A percentile compares a stretch with the other conserved stretches of the same genome.
These are phyloP conservation scores for Solanum appendiculatum DNA, from an alignment of 257 asterid species.

Conservation along the genomic window DNA sequence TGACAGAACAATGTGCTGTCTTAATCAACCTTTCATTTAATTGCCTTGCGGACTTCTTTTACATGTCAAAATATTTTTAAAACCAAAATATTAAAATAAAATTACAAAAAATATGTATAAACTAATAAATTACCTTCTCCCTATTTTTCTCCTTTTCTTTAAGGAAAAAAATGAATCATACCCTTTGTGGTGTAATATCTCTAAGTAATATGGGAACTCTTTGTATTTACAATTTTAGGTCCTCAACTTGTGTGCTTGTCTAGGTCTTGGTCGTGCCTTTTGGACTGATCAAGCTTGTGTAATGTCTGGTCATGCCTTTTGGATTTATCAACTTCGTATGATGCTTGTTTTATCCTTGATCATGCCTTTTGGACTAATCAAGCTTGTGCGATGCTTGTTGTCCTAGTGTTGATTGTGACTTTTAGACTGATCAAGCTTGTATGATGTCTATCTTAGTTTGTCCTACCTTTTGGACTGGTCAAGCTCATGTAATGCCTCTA, in stretches of 20 bases:
- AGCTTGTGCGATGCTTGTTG: background rate
- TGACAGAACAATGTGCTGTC: background rate
- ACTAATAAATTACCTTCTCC: background rate
- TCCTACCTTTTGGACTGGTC: background rate
- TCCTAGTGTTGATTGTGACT: background rate
- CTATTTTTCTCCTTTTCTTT: background rate
- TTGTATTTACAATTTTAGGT: constrained; percentile 11
- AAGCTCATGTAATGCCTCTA: background rate
- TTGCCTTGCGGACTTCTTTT: constrained; percentile 24
- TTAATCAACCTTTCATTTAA: background rate
- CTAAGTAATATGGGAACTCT: background rate
- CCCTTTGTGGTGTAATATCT: background rate
- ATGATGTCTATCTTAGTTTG: background rate
- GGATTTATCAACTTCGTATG: background rate
- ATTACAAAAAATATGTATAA: background rate
- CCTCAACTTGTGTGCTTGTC: background rate
- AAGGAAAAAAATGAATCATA: background rate
- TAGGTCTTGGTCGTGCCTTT: background rate
- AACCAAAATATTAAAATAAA: background rate
- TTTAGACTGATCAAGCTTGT: background rate
- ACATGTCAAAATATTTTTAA: background rate
- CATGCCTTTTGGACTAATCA: background rate
- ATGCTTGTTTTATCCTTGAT: background rate
- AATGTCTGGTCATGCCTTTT: accelerated
- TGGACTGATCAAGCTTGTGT: background rate